Conservation (phyloP, 306 rosid genomes). For the Cicer arietinum region DNA sequence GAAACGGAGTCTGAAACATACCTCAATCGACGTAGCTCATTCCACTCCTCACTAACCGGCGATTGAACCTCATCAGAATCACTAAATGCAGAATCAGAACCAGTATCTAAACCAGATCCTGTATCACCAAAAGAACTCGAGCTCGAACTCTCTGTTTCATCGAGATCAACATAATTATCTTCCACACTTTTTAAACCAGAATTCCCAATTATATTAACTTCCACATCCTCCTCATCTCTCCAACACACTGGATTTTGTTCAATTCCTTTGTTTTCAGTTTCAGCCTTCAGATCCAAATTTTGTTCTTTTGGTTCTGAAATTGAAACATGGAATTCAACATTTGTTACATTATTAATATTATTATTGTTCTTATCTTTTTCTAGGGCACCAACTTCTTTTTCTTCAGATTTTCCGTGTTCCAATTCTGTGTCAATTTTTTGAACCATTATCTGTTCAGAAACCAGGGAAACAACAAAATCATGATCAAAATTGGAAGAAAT, state of each 20-base stretch:
- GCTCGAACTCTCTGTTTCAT: conserved; percentile 49
- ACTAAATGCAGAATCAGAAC: conserved; percentile 42
- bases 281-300: conserved; percentile 46
- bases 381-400: conserved; percentile 30
- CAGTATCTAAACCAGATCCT: conserved; percentile 52
- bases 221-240: conserved; percentile 58
- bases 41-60: conserved; percentile 47
- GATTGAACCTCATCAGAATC: conserved; percentile 71
- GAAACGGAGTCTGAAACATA: conserved; percentile 41
- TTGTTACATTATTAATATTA: conserved; percentile 23
- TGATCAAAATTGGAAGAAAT: conserved; percentile 22
- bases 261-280: conserved; percentile 41
- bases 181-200: conserved; percentile 49
- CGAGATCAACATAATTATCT: conserved; percentile 49
- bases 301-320: conserved; percentile 39
- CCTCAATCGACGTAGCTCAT: conserved; percentile 59
- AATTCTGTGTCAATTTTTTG: conserved; percentile 62
- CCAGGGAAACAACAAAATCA: not conserved
- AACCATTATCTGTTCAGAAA: conserved; percentile 41
- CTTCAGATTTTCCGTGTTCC: conserved; percentile 49
- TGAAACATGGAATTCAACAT: conserved; percentile 21
- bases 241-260: conserved; percentile 38
- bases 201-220: conserved; percentile 63
- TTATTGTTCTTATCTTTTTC: conserved; percentile 49
- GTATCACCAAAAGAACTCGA: conserved; percentile 87